A percentile compares a stretch with the other conserved stretches of the same genome.
Conservation (phyloP, 176 grass and related monocot species). For the Otatea glauca region DNA sequence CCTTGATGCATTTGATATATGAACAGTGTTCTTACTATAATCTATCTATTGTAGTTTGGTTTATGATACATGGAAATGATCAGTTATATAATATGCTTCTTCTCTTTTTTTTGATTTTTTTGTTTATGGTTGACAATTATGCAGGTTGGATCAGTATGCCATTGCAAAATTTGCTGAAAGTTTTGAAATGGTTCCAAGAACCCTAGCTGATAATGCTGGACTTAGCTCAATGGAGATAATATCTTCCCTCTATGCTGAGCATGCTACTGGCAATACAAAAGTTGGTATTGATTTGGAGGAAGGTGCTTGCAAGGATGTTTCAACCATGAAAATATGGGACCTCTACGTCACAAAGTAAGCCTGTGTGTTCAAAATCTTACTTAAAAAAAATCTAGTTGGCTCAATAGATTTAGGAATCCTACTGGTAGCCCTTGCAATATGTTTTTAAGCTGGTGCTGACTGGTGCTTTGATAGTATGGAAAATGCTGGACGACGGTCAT, state of each 20-base stretch:
- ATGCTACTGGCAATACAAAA: constrained; percentile 74
- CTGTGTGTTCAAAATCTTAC: neutral
- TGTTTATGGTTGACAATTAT: constrained; percentile 41
- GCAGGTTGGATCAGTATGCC: constrained; percentile 91
- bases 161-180: constrained; percentile 96
- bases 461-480: neutral
- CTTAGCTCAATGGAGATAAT: constrained; percentile 91
- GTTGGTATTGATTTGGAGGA: constrained; percentile 83
- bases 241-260: constrained; percentile 91
- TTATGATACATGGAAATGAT: neutral
- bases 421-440: neutral
- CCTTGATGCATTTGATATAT: neutral
- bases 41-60: neutral
- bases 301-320: constrained; percentile 78
- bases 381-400: neutral
- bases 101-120: neutral
- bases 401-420: neutral
- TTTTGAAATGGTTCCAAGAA: constrained; percentile 98
- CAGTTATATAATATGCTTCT: neutral
- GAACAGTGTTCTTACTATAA: neutral
- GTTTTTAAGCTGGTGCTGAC: neutral
- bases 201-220: constrained; percentile 85
- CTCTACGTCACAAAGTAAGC: constrained; percentile 92
- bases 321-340: constrained; percentile 81
- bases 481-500: neutral